Percentiles rank a stretch among this genome's conserved stretches.
These are phyloP conservation scores for Platanus orientalis DNA, from an alignment of 164 flowering plant species.

Conservation along the genomic window DNA sequence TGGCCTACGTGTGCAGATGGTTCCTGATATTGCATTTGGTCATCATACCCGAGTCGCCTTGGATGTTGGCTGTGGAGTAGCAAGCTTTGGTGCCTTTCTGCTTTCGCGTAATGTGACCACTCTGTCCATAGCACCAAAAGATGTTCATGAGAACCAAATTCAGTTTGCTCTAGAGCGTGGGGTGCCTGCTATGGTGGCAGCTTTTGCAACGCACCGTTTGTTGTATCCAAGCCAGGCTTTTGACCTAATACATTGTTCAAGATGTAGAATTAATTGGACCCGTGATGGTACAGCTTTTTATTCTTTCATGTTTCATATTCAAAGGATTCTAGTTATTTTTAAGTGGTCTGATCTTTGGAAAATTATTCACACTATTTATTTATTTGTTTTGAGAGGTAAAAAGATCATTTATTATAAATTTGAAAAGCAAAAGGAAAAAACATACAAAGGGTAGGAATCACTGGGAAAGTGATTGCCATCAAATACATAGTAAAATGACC, in stretches of 20 bases:
- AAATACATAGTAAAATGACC: too few relatives aligned
- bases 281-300: constrained; percentile 51
- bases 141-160: constrained; percentile 76
- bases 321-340: background rate
- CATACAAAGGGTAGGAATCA: too few relatives aligned
- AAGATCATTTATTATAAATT: too few relatives aligned
- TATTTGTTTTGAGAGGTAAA: too few relatives aligned
- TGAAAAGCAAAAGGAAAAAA: too few relatives aligned
- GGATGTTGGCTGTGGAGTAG: constrained; percentile 85
- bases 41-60: constrained; percentile 44
- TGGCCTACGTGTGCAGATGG: constrained; percentile 42
- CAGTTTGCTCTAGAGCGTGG: constrained; percentile 85
- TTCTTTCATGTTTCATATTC: background rate
- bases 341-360: background rate
- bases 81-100: constrained; percentile 80
- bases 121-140: constrained; percentile 76
- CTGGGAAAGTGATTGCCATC: too few relatives aligned
- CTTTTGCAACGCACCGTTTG: constrained; percentile 56
- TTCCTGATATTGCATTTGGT: constrained; percentile 70
- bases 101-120: constrained; percentile 55
- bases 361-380: background rate
- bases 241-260: constrained; percentile 79
- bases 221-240: constrained; percentile 77
- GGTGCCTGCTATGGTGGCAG: constrained; percentile 79
- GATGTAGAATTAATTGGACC: constrained; percentile 76